Percentiles rank a stretch among this genome's conserved stretches.
These are phyloP conservation scores for Colletotrichum gigasporum DNA, from an alignment of 2,329 filamentous ascomycete species.

Conservation along the genomic window DNA sequence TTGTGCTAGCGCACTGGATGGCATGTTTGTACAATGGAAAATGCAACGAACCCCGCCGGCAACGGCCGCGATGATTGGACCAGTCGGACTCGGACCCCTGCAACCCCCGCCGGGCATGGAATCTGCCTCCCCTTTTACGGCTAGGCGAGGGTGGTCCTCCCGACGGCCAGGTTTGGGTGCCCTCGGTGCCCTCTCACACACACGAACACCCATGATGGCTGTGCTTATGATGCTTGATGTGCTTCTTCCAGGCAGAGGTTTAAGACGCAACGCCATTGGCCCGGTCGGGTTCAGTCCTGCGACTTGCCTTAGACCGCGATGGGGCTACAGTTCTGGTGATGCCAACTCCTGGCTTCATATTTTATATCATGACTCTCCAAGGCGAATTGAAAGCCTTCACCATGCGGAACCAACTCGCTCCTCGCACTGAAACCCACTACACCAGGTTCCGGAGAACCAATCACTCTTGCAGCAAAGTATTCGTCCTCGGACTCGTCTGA, in stretches of 20 bases:
- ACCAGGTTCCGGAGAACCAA: not conserved
- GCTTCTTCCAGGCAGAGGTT: too few species aligned
- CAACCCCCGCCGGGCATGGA: not conserved
- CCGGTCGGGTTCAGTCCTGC: not conserved
- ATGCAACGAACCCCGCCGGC: not conserved
- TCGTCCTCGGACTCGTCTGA: not conserved
- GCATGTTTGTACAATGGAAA: not conserved
- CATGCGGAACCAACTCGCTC: not conserved
- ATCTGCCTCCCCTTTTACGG: not conserved
- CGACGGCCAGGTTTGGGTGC: too few species aligned
- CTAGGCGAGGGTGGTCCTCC: too few species aligned
- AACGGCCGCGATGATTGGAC: not conserved
- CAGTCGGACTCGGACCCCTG: not conserved
- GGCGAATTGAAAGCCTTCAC: not conserved
- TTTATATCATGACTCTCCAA: constrained; percentile 5
- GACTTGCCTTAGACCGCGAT: not conserved
- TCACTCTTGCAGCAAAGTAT: not conserved
- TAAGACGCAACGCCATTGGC: not conserved
- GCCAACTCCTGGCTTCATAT: not conserved
- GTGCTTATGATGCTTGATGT: too few species aligned
- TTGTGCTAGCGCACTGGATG: not conserved
- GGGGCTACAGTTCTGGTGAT: not conserved
- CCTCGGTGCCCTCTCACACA: too few species aligned
- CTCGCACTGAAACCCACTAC: not conserved
- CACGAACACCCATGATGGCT: too few species aligned